Percentiles rank a stretch among this genome's conserved stretches.
These are phyloP conservation scores for Wakefieldia striispora DNA, from an alignment of 768 basidiomycete genomes.

Conservation along the genomic window DNA sequence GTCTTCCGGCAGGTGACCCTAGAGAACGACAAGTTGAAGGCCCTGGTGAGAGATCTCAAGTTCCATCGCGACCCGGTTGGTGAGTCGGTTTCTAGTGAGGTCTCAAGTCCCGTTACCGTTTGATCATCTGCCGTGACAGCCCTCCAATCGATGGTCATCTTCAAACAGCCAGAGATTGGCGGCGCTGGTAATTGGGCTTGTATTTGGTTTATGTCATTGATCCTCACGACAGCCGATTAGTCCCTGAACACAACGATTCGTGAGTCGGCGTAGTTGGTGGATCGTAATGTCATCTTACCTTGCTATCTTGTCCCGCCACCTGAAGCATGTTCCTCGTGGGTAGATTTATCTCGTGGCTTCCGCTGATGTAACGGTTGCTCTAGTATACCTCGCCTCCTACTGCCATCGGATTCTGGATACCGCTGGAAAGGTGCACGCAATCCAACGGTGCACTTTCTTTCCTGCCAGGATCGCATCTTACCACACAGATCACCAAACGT, in stretches of 20 bases:
- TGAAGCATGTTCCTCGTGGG: constrained; percentile 71
- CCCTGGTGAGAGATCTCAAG: constrained; percentile 71
- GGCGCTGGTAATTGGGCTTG: constrained; percentile 65
- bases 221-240: constrained; percentile 36
- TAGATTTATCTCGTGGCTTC: neutral
- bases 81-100: constrained; percentile 31
- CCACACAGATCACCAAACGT: constrained; percentile 71
- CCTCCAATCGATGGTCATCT: constrained; percentile 93
- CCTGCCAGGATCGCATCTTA: constrained; percentile 86
- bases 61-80: constrained; percentile 87
- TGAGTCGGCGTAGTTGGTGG: constrained; percentile 38
- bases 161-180: constrained; percentile 91
- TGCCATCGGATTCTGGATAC: constrained; percentile 96
- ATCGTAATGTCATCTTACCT: neutral
- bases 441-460: constrained; percentile 86
- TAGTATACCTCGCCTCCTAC: constrained; percentile 91
- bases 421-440: constrained; percentile 83
- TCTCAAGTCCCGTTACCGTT: neutral
- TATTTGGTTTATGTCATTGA: neutral
- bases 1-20: constrained; percentile 77
- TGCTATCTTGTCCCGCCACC: neutral
- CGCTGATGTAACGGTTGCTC: constrained; percentile 10
- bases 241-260: constrained; percentile 93
- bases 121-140: constrained; percentile 41
- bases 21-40: constrained; percentile 68